Percentiles rank a stretch among this genome's conserved stretches.
Evolutionary conservation across 371 early-diverging fungal species (phyloP).

Genomic region (Rhizopus microsporus): DNA sequence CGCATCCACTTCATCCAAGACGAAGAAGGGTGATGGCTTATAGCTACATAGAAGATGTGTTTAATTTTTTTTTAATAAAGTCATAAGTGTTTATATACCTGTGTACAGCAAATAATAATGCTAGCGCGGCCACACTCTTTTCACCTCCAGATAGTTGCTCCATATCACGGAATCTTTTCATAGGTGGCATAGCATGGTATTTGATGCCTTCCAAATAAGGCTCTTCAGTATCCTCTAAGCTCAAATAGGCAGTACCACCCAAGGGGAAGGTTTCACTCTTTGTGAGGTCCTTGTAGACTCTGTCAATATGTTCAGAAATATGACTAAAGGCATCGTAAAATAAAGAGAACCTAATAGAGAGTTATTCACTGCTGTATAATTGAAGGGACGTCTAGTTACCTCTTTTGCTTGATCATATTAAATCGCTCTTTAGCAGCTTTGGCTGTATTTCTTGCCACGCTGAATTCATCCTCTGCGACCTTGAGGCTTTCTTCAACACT

Average conservation of each 20-base stretch:
- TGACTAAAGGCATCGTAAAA: slow-evolving; percentile 93
- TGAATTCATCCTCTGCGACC: slow-evolving; percentile 83
- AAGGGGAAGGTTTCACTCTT: slow-evolving; percentile 74
- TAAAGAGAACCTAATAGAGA: slow-evolving; percentile 56
- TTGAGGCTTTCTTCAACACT: slow-evolving; percentile 78
- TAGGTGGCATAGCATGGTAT: slow-evolving; percentile 99
- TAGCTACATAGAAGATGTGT: slow-evolving; percentile 45
- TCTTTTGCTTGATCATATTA: slow-evolving; percentile 77
- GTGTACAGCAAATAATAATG: slow-evolving; percentile 97
- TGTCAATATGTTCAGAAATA: slow-evolving; percentile 87
- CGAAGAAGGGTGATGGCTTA: slow-evolving; percentile 98
- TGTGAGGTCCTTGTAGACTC: slow-evolving; percentile 96
- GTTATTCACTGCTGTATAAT: not conserved
- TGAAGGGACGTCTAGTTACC: slow-evolving; percentile 44
- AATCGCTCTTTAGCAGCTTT: slow-evolving; percentile 82
- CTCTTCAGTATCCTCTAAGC: slow-evolving; percentile 92
- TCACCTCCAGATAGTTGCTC: slow-evolving; percentile 99
- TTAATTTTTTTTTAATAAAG: not conserved
- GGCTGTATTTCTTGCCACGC: slow-evolving; percentile 73
- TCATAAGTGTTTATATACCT: slow-evolving; percentile 37
- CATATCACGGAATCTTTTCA: slow-evolving; percentile 99
- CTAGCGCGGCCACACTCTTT: slow-evolving; percentile 98
- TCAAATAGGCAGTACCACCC: slow-evolving; percentile 97
- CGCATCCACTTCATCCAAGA: slow-evolving; percentile 99
- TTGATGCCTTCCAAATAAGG: slow-evolving; percentile 94